phyloP scores from a whole-genome alignment of 495 filamentous ascomycete genomes.

The Xylaria acuta region DNA sequence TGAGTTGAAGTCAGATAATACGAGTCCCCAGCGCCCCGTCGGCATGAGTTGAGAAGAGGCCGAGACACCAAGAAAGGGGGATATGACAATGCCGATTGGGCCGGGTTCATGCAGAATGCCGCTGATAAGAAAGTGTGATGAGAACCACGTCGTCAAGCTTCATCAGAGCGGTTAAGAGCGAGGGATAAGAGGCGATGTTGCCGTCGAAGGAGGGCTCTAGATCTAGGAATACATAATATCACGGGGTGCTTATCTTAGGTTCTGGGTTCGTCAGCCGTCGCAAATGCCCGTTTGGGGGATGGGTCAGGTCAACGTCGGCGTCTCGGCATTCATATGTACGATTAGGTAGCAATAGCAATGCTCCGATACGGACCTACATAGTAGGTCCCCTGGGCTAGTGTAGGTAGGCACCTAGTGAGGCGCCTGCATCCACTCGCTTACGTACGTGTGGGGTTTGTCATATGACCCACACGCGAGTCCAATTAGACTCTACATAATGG shows the following conservation, averaged over 20 bases:
- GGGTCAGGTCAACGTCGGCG: conserved; percentile 12
- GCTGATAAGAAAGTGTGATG: neutral
- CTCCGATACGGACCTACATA: conserved; percentile 12
- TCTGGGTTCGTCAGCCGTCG: neutral
- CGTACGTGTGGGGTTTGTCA: too few relatives aligned
- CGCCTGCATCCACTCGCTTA: too few relatives aligned
- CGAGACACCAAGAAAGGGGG: neutral
- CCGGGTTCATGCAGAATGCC: neutral
- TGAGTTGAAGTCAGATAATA: neutral
- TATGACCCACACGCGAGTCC: too few relatives aligned
- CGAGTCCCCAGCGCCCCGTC: neutral
- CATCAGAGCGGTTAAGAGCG: neutral
- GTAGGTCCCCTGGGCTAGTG: too few relatives aligned
- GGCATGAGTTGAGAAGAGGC: neutral
- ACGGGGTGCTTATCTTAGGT: neutral
- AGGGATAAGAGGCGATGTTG: conserved; percentile 4
- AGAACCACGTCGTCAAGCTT: neutral
- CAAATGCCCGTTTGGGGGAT: neutral
- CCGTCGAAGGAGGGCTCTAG: neutral
- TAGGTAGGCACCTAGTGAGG: too few relatives aligned
- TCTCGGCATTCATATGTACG: conserved; percentile 9
- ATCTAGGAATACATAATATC: neutral
- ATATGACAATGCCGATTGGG: neutral
- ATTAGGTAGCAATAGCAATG: neutral
- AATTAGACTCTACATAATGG: neutral